These are phyloP conservation scores for Candida orba DNA, from an alignment of 805 yeast genomes.

Conservation along the genomic window DNA sequence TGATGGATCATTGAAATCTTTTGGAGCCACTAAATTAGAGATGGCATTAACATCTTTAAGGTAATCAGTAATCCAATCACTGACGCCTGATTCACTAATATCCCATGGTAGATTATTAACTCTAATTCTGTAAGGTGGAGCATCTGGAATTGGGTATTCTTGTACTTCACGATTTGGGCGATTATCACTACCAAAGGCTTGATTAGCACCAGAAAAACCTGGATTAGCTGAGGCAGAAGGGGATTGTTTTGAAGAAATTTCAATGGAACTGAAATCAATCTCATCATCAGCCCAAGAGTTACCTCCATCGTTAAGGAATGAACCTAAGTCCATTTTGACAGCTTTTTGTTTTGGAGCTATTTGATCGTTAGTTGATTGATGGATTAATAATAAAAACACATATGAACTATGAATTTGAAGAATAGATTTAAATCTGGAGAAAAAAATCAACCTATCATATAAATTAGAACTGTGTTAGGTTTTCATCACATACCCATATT, in stretches of 20 bases:
- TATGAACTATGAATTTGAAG: too few species aligned
- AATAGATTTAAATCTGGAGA: too few species aligned
- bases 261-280: slow-evolving; percentile 61
- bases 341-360: slow-evolving; percentile 57
- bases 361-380: slow-evolving; percentile 11
- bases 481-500: slow-evolving; percentile 8
- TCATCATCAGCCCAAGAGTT: slow-evolving; percentile 86
- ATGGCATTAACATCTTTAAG: slow-evolving; percentile 47
- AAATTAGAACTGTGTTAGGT: too few species aligned
- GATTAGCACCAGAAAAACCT: slow-evolving; percentile 25
- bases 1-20: slow-evolving; percentile 50
- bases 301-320: slow-evolving; percentile 76
- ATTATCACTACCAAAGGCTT: slow-evolving; percentile 30
- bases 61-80: slow-evolving; percentile 52
- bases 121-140: slow-evolving; percentile 89
- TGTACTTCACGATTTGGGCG: slow-evolving; percentile 43
- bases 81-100: slow-evolving; percentile 55
- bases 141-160: slow-evolving; percentile 83
- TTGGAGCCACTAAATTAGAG: slow-evolving; percentile 63
- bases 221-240: slow-evolving; percentile 21
- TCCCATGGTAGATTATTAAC: slow-evolving; percentile 83
- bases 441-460: too few species aligned
- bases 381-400: not conserved
- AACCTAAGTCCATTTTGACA: slow-evolving; percentile 77
- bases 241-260: slow-evolving; percentile 29